phyloP scores from a whole-genome alignment of 805 yeast species.

The Zygotorulaspora danielsina region DNA sequence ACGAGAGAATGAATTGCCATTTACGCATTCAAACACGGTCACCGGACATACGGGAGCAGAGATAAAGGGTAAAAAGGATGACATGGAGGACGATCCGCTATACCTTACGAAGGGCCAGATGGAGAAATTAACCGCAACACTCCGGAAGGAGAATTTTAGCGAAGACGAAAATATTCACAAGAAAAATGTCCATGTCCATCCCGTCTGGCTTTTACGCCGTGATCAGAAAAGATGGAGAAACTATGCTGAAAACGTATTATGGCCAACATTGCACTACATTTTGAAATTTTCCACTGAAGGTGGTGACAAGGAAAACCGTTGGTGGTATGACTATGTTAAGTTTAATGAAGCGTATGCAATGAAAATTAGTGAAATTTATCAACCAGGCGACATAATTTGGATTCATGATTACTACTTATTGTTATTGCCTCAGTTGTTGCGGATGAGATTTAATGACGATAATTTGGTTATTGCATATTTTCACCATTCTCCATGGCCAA shows the following conservation, averaged over 20 bases:
- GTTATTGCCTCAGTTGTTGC: slow-evolving; percentile 73
- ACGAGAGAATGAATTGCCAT: slow-evolving; percentile 14
- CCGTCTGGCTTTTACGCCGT: slow-evolving; percentile 81
- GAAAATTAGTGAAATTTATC: slow-evolving; percentile 64
- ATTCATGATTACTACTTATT: slow-evolving; percentile 85
- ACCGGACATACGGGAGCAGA: slow-evolving; percentile 3
- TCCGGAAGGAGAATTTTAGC: slow-evolving; percentile 45
- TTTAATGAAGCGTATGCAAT: slow-evolving; percentile 89
- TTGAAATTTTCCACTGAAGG: slow-evolving; percentile 71
- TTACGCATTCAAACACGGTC: not conserved
- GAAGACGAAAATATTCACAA: slow-evolving; percentile 44
- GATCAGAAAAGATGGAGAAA: slow-evolving; percentile 81
- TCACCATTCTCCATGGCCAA: slow-evolving; percentile 90
- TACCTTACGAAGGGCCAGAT: slow-evolving; percentile 57
- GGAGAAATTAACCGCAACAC: slow-evolving; percentile 26
- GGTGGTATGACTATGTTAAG: slow-evolving; percentile 86
- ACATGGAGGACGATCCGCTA: slow-evolving; percentile 54
- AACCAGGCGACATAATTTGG: slow-evolving; percentile 90
- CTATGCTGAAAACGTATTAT: slow-evolving; percentile 83
- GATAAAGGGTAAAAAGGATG: slow-evolving; percentile 24
- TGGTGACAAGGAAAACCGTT: slow-evolving; percentile 55
- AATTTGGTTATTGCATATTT: slow-evolving; percentile 72
- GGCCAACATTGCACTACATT: slow-evolving; percentile 96
- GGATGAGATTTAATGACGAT: slow-evolving; percentile 59
- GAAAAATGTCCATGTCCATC: slow-evolving; percentile 50